Percentiles rank a stretch among this genome's conserved stretches.
Conservation (phyloP, 164 flowering plant species). For the Vitis amurensis region DNA sequence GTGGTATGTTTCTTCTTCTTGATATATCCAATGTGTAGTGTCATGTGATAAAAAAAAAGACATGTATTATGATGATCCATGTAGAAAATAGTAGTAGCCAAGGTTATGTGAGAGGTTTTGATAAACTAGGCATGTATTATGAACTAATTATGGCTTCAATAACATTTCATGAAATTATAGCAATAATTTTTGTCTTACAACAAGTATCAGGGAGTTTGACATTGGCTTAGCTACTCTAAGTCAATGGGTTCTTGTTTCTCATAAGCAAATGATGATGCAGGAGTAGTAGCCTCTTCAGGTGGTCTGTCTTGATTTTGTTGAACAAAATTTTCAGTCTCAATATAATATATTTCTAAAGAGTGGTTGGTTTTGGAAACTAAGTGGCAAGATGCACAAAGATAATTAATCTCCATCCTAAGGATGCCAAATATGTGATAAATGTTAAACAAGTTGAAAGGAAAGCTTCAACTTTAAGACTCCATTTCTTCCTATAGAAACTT, state of each 20-base stretch:
- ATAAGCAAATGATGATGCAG: conserved; percentile 99
- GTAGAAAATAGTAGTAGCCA: too few species aligned
- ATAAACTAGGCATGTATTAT: neutral
- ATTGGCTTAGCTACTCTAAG: conserved; percentile 98
- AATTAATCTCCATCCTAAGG: conserved; percentile 90
- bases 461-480: neutral
- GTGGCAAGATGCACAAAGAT: conserved; percentile 98
- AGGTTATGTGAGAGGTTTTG: too few species aligned
- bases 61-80: too few species aligned
- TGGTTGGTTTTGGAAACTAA: conserved; percentile 29
- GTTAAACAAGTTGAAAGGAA: conserved; percentile 99
- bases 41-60: too few species aligned
- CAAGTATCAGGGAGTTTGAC: conserved; percentile 96
- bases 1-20: conserved; percentile 54
- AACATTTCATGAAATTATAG: neutral
- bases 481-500: neutral
- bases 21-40: neutral
- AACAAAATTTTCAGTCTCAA: neutral
- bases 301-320: neutral
- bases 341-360: neutral
- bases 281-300: conserved; percentile 99
- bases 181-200: neutral
- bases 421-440: conserved; percentile 96
- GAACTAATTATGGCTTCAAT: neutral
- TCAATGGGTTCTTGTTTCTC: conserved; percentile 99